These are phyloP conservation scores for Pyricularia grisea DNA, from an alignment of 2,329 filamentous ascomycete species.

Conservation along the genomic window DNA sequence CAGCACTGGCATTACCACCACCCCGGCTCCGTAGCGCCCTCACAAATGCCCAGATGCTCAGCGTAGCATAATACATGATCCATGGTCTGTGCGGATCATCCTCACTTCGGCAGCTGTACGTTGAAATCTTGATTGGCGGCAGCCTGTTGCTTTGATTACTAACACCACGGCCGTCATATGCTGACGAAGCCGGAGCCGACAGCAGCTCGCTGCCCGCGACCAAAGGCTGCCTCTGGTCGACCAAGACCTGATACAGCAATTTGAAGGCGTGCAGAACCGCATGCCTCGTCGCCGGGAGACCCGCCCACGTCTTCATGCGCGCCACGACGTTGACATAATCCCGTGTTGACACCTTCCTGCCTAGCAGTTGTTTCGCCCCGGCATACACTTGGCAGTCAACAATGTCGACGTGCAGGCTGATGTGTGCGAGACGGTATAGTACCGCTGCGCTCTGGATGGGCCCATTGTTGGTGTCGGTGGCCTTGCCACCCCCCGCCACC, in stretches of 20 bases:
- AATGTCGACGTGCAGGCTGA: slow-evolving; percentile 82
- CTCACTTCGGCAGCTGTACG: slow-evolving; percentile 68
- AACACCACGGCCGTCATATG: neutral
- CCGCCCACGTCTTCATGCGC: slow-evolving; percentile 74
- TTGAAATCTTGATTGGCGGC: slow-evolving; percentile 27
- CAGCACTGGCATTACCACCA: neutral
- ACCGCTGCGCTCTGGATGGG: slow-evolving; percentile 74
- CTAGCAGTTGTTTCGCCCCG: slow-evolving; percentile 66
- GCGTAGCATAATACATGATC: slow-evolving; percentile 79
- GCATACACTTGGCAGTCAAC: slow-evolving; percentile 87
- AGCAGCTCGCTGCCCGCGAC: neutral
- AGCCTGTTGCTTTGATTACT: slow-evolving; percentile 12
- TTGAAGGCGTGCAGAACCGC: slow-evolving; percentile 78
- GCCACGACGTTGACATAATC: slow-evolving; percentile 66
- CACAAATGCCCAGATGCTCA: slow-evolving; percentile 84
- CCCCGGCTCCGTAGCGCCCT: slow-evolving; percentile 35
- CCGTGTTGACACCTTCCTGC: slow-evolving; percentile 59
- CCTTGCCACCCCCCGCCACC: slow-evolving; percentile 29
- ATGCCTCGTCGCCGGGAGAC: slow-evolving; percentile 63
- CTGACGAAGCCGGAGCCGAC: slow-evolving; percentile 9
- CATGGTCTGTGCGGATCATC: slow-evolving; percentile 77
- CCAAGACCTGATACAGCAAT: slow-evolving; percentile 68
- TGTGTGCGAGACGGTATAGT: slow-evolving; percentile 78
- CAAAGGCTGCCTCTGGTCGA: slow-evolving; percentile 24
- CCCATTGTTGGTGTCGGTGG: slow-evolving; percentile 40